Conservation (phyloP, 2,329 filamentous ascomycete species). For the Calonectria pteridis region DNA sequence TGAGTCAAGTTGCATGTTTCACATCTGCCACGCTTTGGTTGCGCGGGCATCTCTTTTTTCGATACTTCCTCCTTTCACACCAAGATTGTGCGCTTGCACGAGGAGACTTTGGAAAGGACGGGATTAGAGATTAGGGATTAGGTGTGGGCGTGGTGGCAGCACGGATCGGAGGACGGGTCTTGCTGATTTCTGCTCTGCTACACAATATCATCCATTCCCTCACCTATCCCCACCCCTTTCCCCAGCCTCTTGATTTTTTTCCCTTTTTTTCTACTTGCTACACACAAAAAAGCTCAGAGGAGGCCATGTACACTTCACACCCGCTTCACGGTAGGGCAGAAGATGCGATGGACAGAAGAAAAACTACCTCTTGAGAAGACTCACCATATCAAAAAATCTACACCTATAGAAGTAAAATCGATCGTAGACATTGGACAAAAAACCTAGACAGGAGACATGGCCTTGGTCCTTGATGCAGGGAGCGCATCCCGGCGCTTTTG, state of each 20-base stretch:
- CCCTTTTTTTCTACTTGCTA: slow-evolving; percentile 33
- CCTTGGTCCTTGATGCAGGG: slow-evolving; percentile 24
- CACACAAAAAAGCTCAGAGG: slow-evolving; percentile 36
- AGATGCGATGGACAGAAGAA: slow-evolving; percentile 18
- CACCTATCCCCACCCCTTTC: slow-evolving; percentile 29
- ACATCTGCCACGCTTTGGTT: slow-evolving; percentile 38
- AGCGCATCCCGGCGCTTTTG: slow-evolving; percentile 7
- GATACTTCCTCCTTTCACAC: slow-evolving; percentile 27
- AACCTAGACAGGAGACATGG: slow-evolving; percentile 35
- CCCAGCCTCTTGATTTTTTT: slow-evolving; percentile 22
- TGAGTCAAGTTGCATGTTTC: slow-evolving; percentile 41
- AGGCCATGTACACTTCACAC: slow-evolving; percentile 12
- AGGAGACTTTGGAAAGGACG: slow-evolving; percentile 38
- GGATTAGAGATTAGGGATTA: slow-evolving; percentile 22
- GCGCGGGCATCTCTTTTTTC: slow-evolving; percentile 34
- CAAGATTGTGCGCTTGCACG: slow-evolving; percentile 31
- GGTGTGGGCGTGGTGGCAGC: slow-evolving; percentile 41
- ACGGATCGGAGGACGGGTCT: slow-evolving; percentile 42
- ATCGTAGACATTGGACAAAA: slow-evolving; percentile 35
- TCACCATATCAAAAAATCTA: slow-evolving; percentile 25
- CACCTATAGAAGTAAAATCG: slow-evolving; percentile 32
- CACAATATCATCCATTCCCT: slow-evolving; percentile 44
- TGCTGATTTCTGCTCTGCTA: slow-evolving; percentile 48
- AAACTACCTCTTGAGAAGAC: slow-evolving; percentile 20
- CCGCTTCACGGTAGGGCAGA: neutral